Evolutionary conservation across 768 basidiomycete genomes (phyloP).

Genomic region (Phlegmacium glaucopus): DNA sequence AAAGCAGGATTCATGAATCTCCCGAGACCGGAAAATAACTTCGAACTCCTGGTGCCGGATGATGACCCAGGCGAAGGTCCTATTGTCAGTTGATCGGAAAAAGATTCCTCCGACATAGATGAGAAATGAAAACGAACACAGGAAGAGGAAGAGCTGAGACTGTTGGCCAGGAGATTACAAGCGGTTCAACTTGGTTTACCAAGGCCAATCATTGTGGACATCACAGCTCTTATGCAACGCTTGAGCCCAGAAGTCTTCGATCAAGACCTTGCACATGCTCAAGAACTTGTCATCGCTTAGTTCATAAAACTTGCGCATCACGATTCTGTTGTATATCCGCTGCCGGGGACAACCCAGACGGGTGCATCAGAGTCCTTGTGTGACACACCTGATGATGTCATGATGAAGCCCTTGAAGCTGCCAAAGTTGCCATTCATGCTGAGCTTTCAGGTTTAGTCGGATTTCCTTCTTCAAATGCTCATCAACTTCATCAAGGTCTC

Average conservation of each 20-base stretch:
- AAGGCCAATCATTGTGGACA: constrained; percentile 80
- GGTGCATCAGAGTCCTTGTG: constrained; percentile 71
- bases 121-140: constrained; percentile 58
- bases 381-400: constrained; percentile 70
- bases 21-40: constrained; percentile 95
- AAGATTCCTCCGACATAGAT: constrained; percentile 94
- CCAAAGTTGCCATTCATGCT: constrained; percentile 67
- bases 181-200: constrained; percentile 82
- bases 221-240: constrained; percentile 56
- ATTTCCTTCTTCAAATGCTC: constrained; percentile 77
- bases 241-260: constrained; percentile 48
- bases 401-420: constrained; percentile 68
- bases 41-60: constrained; percentile 90
- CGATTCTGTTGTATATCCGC: constrained; percentile 82
- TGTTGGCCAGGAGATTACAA: constrained; percentile 78
- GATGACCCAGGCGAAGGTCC: constrained; percentile 57
- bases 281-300: constrained; percentile 71
- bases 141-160: constrained; percentile 77
- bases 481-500: constrained; percentile 77
- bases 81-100: constrained; percentile 46
- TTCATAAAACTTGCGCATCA: constrained; percentile 78
- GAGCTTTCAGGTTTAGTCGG: constrained; percentile 82
- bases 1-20: constrained; percentile 78
- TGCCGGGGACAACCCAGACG: constrained; percentile 81
- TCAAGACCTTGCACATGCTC: constrained; percentile 43